A percentile compares a stretch with the other conserved stretches of the same genome.
Conservation (phyloP, 495 filamentous ascomycete species). For the Xylaria intraflava region DNA sequence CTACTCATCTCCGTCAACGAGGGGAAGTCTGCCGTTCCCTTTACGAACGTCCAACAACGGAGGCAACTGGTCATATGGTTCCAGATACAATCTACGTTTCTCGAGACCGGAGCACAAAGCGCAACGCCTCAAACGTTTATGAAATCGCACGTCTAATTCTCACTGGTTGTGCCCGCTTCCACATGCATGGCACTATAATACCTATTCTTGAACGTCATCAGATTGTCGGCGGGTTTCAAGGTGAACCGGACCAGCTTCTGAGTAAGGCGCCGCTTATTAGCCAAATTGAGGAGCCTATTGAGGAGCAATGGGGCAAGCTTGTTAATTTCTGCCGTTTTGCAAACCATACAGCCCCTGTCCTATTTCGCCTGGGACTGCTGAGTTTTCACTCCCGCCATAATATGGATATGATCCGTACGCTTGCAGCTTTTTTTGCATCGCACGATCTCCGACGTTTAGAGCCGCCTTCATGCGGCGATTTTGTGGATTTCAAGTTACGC, state of each 20-base stretch:
- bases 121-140: constrained; percentile 21
- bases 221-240: constrained; percentile 31
- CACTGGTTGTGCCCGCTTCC: constrained; percentile 14
- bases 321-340: constrained; percentile 25
- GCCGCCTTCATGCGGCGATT: constrained; percentile 23
- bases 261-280: constrained; percentile 22
- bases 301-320: constrained; percentile 32
- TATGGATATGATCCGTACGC: constrained; percentile 23
- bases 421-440: constrained; percentile 26
- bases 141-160: constrained; percentile 27
- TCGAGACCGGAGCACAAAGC: constrained; percentile 14
- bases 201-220: constrained; percentile 21
- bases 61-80: background rate
- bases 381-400: constrained; percentile 19
- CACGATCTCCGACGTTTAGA: constrained; percentile 19
- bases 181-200: constrained; percentile 16
- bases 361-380: constrained; percentile 25
- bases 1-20: constrained; percentile 28
- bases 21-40: constrained; percentile 31
- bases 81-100: constrained; percentile 13
- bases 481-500: constrained; percentile 26
- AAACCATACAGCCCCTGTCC: constrained; percentile 15
- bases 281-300: constrained; percentile 29
- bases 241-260: constrained; percentile 7
- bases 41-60: constrained; percentile 30